phyloP scores from a whole-genome alignment of 148 eudicot genomes.

The Arbutus unedo region DNA sequence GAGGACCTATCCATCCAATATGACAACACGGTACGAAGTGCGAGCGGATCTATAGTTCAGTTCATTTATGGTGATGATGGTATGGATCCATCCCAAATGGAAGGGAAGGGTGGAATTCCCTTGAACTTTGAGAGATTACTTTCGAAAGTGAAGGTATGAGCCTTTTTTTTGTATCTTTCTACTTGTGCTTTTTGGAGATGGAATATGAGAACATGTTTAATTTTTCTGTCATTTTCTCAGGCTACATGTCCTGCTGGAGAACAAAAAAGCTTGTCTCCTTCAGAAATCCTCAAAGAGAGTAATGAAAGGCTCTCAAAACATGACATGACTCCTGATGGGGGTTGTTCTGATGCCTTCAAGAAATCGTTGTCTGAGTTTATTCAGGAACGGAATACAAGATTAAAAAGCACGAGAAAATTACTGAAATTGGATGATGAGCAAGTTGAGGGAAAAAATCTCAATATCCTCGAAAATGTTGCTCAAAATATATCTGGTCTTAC shows the following conservation, averaged over 20 bases:
- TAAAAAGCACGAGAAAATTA: constrained; percentile 19
- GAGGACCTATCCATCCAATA: constrained; percentile 82
- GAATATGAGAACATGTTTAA: background rate
- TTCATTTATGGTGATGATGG: constrained; percentile 91
- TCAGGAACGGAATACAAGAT: constrained; percentile 29
- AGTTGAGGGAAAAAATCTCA: constrained; percentile 13
- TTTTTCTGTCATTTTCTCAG: constrained; percentile 33
- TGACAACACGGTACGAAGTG: constrained; percentile 84
- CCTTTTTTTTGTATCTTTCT: background rate
- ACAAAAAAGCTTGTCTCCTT: constrained; percentile 39
- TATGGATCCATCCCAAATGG: constrained; percentile 99
- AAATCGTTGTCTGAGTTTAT: constrained; percentile 46
- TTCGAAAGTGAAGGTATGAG: constrained; percentile 65
- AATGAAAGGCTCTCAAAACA: constrained; percentile 44
- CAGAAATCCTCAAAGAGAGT: constrained; percentile 43
- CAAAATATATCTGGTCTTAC: constrained; percentile 52
- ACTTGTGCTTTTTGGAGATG: background rate
- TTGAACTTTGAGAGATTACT: constrained; percentile 77
- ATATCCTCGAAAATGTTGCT: constrained; percentile 34
- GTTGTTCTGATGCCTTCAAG: constrained; percentile 57
- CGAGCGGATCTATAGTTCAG: constrained; percentile 81
- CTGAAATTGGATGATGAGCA: constrained; percentile 31
- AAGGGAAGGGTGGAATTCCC: constrained; percentile 79
- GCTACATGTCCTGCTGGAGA: constrained; percentile 81
- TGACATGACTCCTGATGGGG: constrained; percentile 49